phyloP scores from a whole-genome alignment of 345 rosid species.

The Firmiana major region DNA sequence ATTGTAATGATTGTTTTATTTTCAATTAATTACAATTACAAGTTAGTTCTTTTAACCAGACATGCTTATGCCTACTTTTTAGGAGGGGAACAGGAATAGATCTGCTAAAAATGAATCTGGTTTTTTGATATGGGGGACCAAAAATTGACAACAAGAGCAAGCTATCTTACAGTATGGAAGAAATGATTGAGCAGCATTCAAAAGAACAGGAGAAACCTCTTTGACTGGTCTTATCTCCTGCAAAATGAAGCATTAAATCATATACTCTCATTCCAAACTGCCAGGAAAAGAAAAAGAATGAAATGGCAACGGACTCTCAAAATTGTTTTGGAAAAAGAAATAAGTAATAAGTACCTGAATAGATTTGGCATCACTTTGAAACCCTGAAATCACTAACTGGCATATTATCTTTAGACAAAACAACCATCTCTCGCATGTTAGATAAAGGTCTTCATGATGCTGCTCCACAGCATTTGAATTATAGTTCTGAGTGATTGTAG shows the following conservation, averaged over 20 bases:
- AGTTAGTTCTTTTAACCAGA: background rate
- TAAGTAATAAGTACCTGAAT: conserved; percentile 53
- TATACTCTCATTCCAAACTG: conserved; percentile 3
- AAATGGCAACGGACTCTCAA: background rate
- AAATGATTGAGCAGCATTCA: conserved; percentile 74
- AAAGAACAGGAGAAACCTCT: conserved; percentile 79
- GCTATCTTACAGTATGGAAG: conserved; percentile 81
- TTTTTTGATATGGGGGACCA: background rate
- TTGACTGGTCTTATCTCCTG: conserved; percentile 86
- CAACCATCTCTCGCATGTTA: conserved; percentile 92
- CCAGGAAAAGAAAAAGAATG: background rate
- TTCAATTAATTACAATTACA: background rate
- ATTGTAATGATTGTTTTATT: background rate
- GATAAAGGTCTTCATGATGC: conserved; percentile 74
- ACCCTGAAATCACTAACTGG: conserved; percentile 78
- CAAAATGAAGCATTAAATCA: conserved; percentile 17
- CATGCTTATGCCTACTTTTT: background rate
- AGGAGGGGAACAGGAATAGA: background rate
- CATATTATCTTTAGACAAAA: conserved; percentile 84
- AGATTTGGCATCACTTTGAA: conserved; percentile 78
- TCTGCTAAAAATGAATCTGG: background rate
- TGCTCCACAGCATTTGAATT: conserved; percentile 49
- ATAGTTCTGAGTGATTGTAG: conserved; percentile 53
- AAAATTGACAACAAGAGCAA: background rate
- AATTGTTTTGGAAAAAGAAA: conserved; percentile 1